Conservation (phyloP, 768 basidiomycete genomes). For the Suillus lakei region DNA sequence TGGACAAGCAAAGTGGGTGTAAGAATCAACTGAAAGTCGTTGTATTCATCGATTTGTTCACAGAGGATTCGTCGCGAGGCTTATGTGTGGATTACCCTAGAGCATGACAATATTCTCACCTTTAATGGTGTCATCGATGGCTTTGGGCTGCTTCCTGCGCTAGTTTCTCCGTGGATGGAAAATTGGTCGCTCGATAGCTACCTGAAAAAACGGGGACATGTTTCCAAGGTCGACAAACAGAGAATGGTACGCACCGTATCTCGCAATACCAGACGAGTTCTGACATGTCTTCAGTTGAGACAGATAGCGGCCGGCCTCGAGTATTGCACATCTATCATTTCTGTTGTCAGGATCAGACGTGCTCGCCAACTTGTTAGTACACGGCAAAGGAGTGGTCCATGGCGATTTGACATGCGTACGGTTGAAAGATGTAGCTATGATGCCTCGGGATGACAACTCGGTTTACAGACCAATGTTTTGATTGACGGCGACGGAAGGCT, state of each 20-base stretch:
- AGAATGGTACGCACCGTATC: slow-evolving; percentile 17
- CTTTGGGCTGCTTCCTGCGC: slow-evolving; percentile 25
- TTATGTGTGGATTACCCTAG: slow-evolving; percentile 8
- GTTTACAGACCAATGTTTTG: slow-evolving; percentile 41
- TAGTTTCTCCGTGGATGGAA: slow-evolving; percentile 32
- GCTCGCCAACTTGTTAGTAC: slow-evolving; percentile 9
- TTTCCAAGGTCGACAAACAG: slow-evolving; percentile 9
- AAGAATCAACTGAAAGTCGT: not conserved
- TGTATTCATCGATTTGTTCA: not conserved
- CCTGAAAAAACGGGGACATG: slow-evolving; percentile 17
- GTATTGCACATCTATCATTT: slow-evolving; percentile 5
- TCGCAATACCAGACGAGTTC: not conserved
- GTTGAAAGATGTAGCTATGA: not conserved
- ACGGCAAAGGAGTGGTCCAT: slow-evolving; percentile 7
- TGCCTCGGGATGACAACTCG: not conserved
- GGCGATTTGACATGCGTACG: slow-evolving; percentile 17
- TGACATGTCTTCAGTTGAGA: slow-evolving; percentile 2
- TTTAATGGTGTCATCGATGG: slow-evolving; percentile 20
- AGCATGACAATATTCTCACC: slow-evolving; percentile 22
- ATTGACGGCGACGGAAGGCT: slow-evolving; percentile 36
- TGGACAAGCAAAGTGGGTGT: slow-evolving; percentile 3
- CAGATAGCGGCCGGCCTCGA: slow-evolving; percentile 8
- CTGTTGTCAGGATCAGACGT: not conserved
- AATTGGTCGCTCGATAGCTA: slow-evolving; percentile 38
- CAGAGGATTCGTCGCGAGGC: slow-evolving; percentile 12